These are phyloP conservation scores for Rhizopogon roseolus DNA, from an alignment of 768 basidiomycete species.

Conservation along the genomic window DNA sequence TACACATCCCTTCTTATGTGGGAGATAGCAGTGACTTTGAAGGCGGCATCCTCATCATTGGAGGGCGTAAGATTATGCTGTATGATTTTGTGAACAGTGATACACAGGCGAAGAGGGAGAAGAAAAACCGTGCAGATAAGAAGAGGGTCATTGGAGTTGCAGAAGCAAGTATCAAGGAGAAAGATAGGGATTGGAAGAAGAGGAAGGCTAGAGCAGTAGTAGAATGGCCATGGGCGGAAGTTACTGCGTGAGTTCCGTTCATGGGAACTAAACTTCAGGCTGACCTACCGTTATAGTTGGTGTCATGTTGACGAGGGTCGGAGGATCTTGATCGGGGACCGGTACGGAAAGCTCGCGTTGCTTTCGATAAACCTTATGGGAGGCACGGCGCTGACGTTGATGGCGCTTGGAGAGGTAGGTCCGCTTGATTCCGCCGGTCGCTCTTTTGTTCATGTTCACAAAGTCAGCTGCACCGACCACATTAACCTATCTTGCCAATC, in stretches of 20 bases:
- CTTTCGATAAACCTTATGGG: slow-evolving; percentile 47
- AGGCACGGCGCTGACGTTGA: slow-evolving; percentile 38
- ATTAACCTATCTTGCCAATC: slow-evolving; percentile 66
- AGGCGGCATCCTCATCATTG: slow-evolving; percentile 72
- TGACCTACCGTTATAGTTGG: slow-evolving; percentile 34
- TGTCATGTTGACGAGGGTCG: slow-evolving; percentile 42
- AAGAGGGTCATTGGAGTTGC: slow-evolving; percentile 43
- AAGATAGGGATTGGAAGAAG: slow-evolving; percentile 46
- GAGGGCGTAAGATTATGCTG: slow-evolving; percentile 59
- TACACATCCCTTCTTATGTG: slow-evolving; percentile 26
- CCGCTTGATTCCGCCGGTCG: neutral
- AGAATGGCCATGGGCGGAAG: slow-evolving; percentile 74
- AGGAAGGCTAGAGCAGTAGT: slow-evolving; percentile 52
- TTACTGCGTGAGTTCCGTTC: slow-evolving; percentile 53
- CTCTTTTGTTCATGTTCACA: slow-evolving; percentile 2
- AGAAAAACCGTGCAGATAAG: slow-evolving; percentile 46
- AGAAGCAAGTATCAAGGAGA: slow-evolving; percentile 41
- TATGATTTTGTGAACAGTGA: slow-evolving; percentile 51
- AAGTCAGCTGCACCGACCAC: slow-evolving; percentile 70
- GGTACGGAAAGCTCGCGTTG: slow-evolving; percentile 64
- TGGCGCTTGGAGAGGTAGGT: slow-evolving; percentile 70
- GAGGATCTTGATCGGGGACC: slow-evolving; percentile 62
- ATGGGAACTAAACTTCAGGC: neutral
- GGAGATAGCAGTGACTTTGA: slow-evolving; percentile 29
- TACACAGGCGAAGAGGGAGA: slow-evolving; percentile 48